These are phyloP conservation scores for Pleoardoris graminearum DNA, from an alignment of 2,329 filamentous ascomycete genomes.

Conservation along the genomic window DNA sequence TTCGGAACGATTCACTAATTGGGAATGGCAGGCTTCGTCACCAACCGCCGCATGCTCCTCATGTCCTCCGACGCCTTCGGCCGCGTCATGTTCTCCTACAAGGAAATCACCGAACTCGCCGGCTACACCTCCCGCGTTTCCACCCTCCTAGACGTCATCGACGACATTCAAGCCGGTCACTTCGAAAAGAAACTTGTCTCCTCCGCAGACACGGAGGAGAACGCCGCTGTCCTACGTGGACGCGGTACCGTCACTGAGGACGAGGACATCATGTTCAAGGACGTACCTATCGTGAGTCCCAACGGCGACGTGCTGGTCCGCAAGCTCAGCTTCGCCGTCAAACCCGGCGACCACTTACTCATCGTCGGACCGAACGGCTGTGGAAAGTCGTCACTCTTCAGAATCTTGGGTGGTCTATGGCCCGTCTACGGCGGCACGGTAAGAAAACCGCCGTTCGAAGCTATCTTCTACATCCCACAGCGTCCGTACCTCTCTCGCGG, in stretches of 20 bases:
- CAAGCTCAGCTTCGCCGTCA: slow-evolving; percentile 83
- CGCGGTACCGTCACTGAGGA: slow-evolving; percentile 83
- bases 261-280: slow-evolving; percentile 77
- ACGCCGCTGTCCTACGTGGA: slow-evolving; percentile 79
- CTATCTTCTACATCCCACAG: slow-evolving; percentile 98
- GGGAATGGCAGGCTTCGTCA: slow-evolving; percentile 71
- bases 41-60: slow-evolving; percentile 87
- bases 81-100: slow-evolving; percentile 90
- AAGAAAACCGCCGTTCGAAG: slow-evolving; percentile 84
- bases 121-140: slow-evolving; percentile 94
- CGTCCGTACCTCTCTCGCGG: slow-evolving; percentile 90
- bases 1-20: slow-evolving; percentile 11
- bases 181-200: slow-evolving; percentile 98
- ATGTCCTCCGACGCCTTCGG: slow-evolving; percentile 95
- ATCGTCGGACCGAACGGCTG: slow-evolving; percentile 97
- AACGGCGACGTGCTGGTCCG: slow-evolving; percentile 92
- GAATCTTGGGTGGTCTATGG: slow-evolving; percentile 95
- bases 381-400: slow-evolving; percentile 93
- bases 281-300: slow-evolving; percentile 94
- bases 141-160: slow-evolving; percentile 88
- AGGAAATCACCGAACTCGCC: slow-evolving; percentile 93
- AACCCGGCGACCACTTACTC: slow-evolving; percentile 84
- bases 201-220: slow-evolving; percentile 77
- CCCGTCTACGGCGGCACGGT: slow-evolving; percentile 95
- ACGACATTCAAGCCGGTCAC: slow-evolving; percentile 84